Conservation (phyloP, 352 stramenopile genomes). For the Globisporangium cystogenes region DNA sequence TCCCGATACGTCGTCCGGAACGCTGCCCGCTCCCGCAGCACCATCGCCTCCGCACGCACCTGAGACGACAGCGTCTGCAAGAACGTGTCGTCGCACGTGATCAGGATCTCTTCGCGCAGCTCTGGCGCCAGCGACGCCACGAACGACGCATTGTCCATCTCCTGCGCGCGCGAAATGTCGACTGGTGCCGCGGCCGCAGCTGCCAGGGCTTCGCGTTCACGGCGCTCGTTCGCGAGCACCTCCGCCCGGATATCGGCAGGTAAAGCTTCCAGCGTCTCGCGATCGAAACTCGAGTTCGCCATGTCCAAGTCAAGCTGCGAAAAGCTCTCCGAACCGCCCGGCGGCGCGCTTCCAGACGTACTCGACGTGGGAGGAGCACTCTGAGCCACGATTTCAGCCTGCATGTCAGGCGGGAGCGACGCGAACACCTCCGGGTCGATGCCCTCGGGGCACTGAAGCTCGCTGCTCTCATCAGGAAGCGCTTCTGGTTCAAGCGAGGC, state of each 20-base stretch:
- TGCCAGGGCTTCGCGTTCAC: slow-evolving; percentile 80
- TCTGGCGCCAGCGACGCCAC: slow-evolving; percentile 94
- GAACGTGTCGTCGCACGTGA: slow-evolving; percentile 95
- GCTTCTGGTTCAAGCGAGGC: background rate
- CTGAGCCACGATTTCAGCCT: slow-evolving; percentile 93
- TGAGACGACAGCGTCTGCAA: slow-evolving; percentile 92
- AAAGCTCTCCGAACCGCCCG: slow-evolving; percentile 43
- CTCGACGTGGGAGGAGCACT: slow-evolving; percentile 29
- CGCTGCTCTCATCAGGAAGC: slow-evolving; percentile 2
- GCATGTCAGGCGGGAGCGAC: slow-evolving; percentile 94
- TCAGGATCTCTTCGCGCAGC: slow-evolving; percentile 95
- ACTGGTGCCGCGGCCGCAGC: slow-evolving; percentile 62
- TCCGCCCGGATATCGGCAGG: slow-evolving; percentile 96
- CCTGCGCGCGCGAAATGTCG: slow-evolving; percentile 94
- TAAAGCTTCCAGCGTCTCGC: slow-evolving; percentile 94
- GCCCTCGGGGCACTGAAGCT: slow-evolving; percentile 85
- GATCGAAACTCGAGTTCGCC: slow-evolving; percentile 90
- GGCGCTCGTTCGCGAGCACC: slow-evolving; percentile 95
- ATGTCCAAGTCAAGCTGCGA: slow-evolving; percentile 83
- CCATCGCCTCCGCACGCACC: slow-evolving; percentile 93
- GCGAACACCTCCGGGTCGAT: slow-evolving; percentile 97
- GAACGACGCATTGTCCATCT: slow-evolving; percentile 99
- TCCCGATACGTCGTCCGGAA: slow-evolving; percentile 70
- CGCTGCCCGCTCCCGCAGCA: slow-evolving; percentile 91
- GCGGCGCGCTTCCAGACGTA: slow-evolving; percentile 15